phyloP scores from a whole-genome alignment of 768 basidiomycete genomes.

The Neoboletus magnificus region DNA sequence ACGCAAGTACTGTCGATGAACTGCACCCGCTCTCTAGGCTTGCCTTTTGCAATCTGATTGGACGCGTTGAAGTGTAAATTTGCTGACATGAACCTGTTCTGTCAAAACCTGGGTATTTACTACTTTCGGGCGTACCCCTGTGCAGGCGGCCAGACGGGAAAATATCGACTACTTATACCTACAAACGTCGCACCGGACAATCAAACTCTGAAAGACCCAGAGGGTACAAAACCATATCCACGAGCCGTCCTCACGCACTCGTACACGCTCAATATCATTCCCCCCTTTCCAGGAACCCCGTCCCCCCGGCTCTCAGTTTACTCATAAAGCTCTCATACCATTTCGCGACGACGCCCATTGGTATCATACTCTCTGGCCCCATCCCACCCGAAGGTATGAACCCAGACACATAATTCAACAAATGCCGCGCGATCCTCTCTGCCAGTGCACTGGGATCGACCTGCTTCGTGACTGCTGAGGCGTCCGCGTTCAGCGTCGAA shows the following conservation, averaged over 20 bases:
- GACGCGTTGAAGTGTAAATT: too few relatives aligned
- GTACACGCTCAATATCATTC: not conserved
- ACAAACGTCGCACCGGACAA: not conserved
- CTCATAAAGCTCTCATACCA: conserved; percentile 70
- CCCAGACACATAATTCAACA: conserved; percentile 72
- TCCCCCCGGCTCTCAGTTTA: conserved; percentile 58
- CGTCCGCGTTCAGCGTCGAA: conserved; percentile 16
- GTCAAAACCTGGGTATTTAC: not conserved
- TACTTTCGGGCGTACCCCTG: not conserved
- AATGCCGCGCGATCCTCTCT: conserved; percentile 51
- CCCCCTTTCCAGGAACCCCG: conserved; percentile 56
- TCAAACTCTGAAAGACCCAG: not conserved
- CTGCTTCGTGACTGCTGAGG: conserved; percentile 11
- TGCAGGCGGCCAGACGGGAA: too few relatives aligned
- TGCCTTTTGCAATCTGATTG: too few relatives aligned
- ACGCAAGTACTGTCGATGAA: too few relatives aligned
- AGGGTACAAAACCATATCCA: not conserved
- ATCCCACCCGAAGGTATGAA: conserved; percentile 49
- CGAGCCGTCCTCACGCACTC: not conserved
- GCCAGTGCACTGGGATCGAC: conserved; percentile 16
- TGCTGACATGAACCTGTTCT: too few relatives aligned
- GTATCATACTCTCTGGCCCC: conserved; percentile 51
- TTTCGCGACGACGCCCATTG: conserved; percentile 58
- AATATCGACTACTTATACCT: too few relatives aligned
- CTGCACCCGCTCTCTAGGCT: too few relatives aligned